Conservation (phyloP, 345 rosid genomes). For the Anacardium occidentale region DNA sequence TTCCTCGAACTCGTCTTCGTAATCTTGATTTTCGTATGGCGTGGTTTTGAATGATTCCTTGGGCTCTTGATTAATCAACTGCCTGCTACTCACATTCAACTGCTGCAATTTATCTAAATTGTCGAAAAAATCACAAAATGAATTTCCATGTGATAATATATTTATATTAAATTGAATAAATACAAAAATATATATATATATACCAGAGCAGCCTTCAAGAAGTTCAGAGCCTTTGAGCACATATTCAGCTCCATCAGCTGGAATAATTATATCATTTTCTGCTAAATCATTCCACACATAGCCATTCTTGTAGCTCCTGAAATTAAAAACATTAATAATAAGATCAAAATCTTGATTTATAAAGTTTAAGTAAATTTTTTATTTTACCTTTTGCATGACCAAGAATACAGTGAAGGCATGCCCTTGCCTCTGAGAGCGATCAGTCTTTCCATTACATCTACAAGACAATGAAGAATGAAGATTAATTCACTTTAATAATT, state of each 20-base stretch:
- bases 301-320: slow-evolving; percentile 87
- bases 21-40: slow-evolving; percentile 24
- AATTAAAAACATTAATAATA: background rate
- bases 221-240: slow-evolving; percentile 95
- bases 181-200: background rate
- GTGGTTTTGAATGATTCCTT: slow-evolving; percentile 26
- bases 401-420: slow-evolving; percentile 76
- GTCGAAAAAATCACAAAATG: background rate
- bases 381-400: slow-evolving; percentile 86
- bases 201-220: slow-evolving; percentile 48
- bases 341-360: too few species aligned
- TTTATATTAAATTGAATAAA: too few species aligned
- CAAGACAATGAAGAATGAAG: background rate
- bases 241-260: slow-evolving; percentile 76
- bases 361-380: too few species aligned
- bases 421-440: slow-evolving; percentile 75
- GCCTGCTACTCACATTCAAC: slow-evolving; percentile 25
- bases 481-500: too few species aligned
- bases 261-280: slow-evolving; percentile 70
- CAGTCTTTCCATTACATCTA: slow-evolving; percentile 72
- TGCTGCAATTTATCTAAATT: slow-evolving; percentile 43
- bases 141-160: background rate
- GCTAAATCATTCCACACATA: slow-evolving; percentile 93
- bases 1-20: slow-evolving; percentile 38
- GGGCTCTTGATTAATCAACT: slow-evolving; percentile 36